Conservation (phyloP, 345 rosid species). For the Eucalyptus regnans region DNA sequence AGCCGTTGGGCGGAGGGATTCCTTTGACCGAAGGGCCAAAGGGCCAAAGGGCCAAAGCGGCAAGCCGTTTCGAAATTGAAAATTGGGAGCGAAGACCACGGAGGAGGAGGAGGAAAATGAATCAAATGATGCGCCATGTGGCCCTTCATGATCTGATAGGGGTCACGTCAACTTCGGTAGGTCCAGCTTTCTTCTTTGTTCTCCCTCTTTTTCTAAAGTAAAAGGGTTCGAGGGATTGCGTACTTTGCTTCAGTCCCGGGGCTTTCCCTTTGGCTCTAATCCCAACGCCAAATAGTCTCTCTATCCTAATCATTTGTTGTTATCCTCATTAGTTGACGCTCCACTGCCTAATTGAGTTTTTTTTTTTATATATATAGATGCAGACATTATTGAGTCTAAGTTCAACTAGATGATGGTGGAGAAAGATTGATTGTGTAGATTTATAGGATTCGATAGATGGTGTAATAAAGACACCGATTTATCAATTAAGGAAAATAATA, state of each 20-base stretch:
- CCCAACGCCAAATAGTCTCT: background rate
- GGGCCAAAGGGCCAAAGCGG: background rate
- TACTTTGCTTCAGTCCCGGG: background rate
- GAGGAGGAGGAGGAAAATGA: background rate
- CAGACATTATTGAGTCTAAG: no score
- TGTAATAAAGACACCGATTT: background rate
- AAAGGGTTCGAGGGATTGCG: background rate
- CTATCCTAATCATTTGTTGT: background rate
- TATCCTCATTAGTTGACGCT: background rate
- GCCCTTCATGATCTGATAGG: background rate
- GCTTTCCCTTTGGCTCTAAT: background rate
- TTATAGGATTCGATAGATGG: fast-evolving
- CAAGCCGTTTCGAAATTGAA: background rate
- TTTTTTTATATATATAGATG: background rate
- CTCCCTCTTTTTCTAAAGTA: background rate
- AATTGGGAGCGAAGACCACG: background rate
- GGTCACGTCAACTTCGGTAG: background rate
- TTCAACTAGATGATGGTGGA: background rate
- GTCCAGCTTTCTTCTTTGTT: background rate
- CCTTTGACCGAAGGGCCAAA: background rate
- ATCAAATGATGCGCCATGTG: background rate
- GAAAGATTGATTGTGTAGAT: background rate
- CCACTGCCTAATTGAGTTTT: background rate
- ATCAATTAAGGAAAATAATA: no score
- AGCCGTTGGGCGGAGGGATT: background rate